Base-by-base conservation (phyloP, 306 rosid species). In the Gleditsia sinensis region DNA sequence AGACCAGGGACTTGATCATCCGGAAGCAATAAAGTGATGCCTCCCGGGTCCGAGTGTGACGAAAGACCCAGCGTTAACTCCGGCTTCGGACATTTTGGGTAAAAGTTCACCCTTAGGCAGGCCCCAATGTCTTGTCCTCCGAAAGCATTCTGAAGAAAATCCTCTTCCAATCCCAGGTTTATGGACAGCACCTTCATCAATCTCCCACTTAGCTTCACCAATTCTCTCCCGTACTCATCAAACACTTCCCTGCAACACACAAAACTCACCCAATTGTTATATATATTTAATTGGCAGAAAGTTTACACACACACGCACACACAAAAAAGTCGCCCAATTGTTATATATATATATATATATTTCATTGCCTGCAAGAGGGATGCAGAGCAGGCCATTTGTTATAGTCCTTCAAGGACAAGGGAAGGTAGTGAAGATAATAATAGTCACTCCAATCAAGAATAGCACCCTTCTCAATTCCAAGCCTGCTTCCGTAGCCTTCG, bases 401-500 rank as follows among this genome's bases (percentile, higher is more conserved):
- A 19, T 70, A 57, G 59, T 84, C 93, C 82, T 89, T 91, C 75
- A 91, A 72, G 0, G 34, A 55, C 24, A 77, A 48, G 2, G 97
- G 97, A 64, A 87, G 93, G 42, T 68, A 88, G 66, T 91, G 97
- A 58, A 91, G 96, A 57, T 14, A 91, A 43, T 87, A 91, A 50
- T 91, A 91, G 63, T 91, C 97, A 68, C 95, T 87, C 97, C 96
- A 91, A 70, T 91, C 97, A 49, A 91, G 92, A 83, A 89, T 80
- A 51, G 95, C 96, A 21, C 90, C 97, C 63, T 83, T 89, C 40
- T 89, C 75, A 20, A 91, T 48, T 2, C 97, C 97, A 25, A 91
- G 87, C 4, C 97, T 86, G 50, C 97, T 91, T 0, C 97, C 97
- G 70, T 91, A 91, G 0, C 96, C 97, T 75, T 91, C 97, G 28